These are phyloP conservation scores for Podosphaera fusca DNA, from an alignment of 2,329 filamentous ascomycete genomes.

Conservation along the genomic window DNA sequence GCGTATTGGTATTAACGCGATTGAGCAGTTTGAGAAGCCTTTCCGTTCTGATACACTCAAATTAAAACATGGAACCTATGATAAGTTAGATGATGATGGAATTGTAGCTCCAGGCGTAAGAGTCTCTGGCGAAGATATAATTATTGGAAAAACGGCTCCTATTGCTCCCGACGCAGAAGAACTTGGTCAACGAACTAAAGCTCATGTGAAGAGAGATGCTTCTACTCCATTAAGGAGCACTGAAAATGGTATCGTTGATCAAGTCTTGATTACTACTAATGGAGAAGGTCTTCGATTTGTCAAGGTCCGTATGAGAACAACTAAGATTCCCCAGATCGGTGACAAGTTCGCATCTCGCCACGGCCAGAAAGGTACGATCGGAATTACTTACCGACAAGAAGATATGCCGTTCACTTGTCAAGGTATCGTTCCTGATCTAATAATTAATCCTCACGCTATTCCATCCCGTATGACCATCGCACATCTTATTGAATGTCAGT, in stretches of 20 bases:
- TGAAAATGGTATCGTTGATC: conserved; percentile 89
- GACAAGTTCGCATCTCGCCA: conserved; percentile 99
- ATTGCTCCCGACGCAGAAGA: conserved; percentile 85
- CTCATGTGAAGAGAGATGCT: conserved; percentile 83
- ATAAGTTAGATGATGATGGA: conserved; percentile 93
- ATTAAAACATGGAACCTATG: conserved; percentile 85
- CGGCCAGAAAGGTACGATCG: conserved; percentile 97
- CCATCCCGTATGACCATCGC: conserved; percentile 99
- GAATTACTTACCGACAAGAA: conserved; percentile 91
- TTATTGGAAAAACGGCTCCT: conserved; percentile 94
- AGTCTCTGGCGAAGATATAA: conserved; percentile 93
- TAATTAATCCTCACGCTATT: conserved; percentile 99
- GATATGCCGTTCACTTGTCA: conserved; percentile 96
- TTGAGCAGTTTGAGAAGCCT: conserved; percentile 91
- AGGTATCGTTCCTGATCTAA: conserved; percentile 80
- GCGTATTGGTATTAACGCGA: conserved; percentile 74
- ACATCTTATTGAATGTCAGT: conserved; percentile 95
- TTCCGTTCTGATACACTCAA: conserved; percentile 70
- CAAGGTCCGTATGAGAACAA: conserved; percentile 91
- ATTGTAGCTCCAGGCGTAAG: conserved; percentile 83
- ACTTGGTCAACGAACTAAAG: conserved; percentile 70
- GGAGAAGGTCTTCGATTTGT: conserved; percentile 86
- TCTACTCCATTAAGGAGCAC: conserved; percentile 88
- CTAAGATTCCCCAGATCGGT: conserved; percentile 94
- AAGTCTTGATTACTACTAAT: conserved; percentile 83